A percentile compares a stretch with the other conserved stretches of the same genome.
These are phyloP conservation scores for Boletus semigastroideus DNA, from an alignment of 1,284 basidiomycete species.

Conservation along the genomic window DNA sequence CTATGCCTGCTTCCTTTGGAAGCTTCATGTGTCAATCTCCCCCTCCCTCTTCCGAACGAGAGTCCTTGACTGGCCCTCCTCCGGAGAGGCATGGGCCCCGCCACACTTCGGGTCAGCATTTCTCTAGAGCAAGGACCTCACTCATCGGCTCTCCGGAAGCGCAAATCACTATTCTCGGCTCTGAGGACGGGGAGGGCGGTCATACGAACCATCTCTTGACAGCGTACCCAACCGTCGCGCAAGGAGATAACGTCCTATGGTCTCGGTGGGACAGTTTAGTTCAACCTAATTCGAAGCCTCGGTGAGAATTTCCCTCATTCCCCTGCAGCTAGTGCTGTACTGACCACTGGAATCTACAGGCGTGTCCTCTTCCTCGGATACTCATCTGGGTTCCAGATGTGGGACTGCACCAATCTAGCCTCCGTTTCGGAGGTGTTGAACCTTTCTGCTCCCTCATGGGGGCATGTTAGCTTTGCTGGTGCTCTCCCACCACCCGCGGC, in stretches of 20 bases:
- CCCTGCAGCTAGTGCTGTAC: background rate
- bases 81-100: slow-evolving; percentile 9
- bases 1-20: slow-evolving; percentile 49
- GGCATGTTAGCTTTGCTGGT: slow-evolving; percentile 43
- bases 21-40: slow-evolving; percentile 36
- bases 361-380: slow-evolving; percentile 64
- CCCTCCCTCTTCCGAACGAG: slow-evolving; percentile 14
- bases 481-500: slow-evolving; percentile 42
- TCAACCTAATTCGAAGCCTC: slow-evolving; percentile 16
- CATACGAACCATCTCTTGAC: slow-evolving; percentile 16
- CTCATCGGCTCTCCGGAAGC: slow-evolving; percentile 17
- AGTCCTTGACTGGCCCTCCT: slow-evolving; percentile 2
- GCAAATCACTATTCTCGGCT: slow-evolving; percentile 10
- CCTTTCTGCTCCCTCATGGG: slow-evolving; percentile 30
- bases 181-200: slow-evolving; percentile 27
- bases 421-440: slow-evolving; percentile 43
- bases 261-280: slow-evolving; percentile 28
- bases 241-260: slow-evolving; percentile 32
- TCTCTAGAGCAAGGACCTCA: slow-evolving; percentile 6
- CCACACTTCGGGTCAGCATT: slow-evolving; percentile 9
- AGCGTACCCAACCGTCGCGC: slow-evolving; percentile 30
- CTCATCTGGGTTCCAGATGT: slow-evolving; percentile 59
- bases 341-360: slow-evolving; percentile 26
- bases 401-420: slow-evolving; percentile 63
- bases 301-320: slow-evolving; percentile 14